Evolutionary conservation across 2,329 filamentous ascomycete species (phyloP).

Genomic region (Neophaeococcomyces aloes): DNA sequence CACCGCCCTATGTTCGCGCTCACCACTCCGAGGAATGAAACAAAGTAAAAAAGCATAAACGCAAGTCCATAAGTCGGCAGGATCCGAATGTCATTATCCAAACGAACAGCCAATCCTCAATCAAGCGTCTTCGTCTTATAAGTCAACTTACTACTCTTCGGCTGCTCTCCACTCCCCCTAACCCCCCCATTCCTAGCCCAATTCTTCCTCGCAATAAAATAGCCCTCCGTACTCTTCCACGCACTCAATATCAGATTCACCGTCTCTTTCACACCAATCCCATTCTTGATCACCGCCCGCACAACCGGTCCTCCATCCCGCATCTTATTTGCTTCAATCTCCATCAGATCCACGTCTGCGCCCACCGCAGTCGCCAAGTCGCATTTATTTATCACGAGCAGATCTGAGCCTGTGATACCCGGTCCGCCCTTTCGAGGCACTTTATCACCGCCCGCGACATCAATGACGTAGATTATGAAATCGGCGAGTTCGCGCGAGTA

Average conservation of each 20-base stretch:
- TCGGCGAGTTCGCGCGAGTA: slow-evolving; percentile 91
- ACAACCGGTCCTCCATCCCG: slow-evolving; percentile 90
- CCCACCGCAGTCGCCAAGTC: slow-evolving; percentile 85
- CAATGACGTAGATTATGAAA: slow-evolving; percentile 97
- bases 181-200: slow-evolving; percentile 33
- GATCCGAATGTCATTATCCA: too few species aligned
- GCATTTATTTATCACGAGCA: slow-evolving; percentile 94
- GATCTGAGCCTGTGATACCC: slow-evolving; percentile 89
- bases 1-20: too few species aligned
- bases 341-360: slow-evolving; percentile 87
- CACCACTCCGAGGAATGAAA: too few species aligned
- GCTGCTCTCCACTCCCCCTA: slow-evolving; percentile 23
- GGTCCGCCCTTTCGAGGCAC: slow-evolving; percentile 91
- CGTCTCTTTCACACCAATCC: slow-evolving; percentile 74
- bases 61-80: too few species aligned
- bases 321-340: slow-evolving; percentile 87
- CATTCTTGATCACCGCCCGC: slow-evolving; percentile 94
- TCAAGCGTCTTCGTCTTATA: slow-evolving; percentile 6
- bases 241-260: slow-evolving; percentile 79
- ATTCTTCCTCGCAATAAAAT: slow-evolving; percentile 33
- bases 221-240: slow-evolving; percentile 81
- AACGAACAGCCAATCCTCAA: neutral
- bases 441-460: slow-evolving; percentile 93
- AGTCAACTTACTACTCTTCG: slow-evolving; percentile 5
- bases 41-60: too few species aligned